Conservation (phyloP, 2,329 filamentous ascomycete species). For the Microsporum audouinii region DNA sequence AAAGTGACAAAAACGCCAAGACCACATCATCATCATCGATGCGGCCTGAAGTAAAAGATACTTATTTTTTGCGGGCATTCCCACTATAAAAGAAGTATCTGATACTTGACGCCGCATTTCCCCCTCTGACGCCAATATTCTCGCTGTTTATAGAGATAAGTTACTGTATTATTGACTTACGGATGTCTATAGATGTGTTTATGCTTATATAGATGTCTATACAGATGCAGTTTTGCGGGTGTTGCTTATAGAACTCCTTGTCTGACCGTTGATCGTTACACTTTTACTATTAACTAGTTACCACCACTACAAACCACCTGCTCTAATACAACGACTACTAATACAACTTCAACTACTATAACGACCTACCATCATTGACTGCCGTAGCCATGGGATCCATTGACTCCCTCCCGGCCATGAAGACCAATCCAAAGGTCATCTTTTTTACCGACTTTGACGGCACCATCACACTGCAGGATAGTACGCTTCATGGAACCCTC, state of each 20-base stretch:
- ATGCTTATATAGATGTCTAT: too few species aligned
- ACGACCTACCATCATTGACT: not conserved
- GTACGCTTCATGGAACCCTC: constrained; percentile 29
- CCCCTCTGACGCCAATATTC: too few species aligned
- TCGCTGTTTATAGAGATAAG: too few species aligned
- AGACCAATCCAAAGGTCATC: constrained; percentile 68
- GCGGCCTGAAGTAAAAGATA: not conserved
- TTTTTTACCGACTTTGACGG: constrained; percentile 99
- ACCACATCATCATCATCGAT: not conserved
- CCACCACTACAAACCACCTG: not conserved
- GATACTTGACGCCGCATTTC: not conserved
- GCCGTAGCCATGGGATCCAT: constrained; percentile 11
- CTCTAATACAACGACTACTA: not conserved
- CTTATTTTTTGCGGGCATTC: not conserved
- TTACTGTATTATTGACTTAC: too few species aligned
- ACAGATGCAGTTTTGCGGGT: too few species aligned
- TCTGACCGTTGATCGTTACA: too few species aligned
- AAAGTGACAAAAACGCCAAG: not conserved
- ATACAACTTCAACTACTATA: not conserved
- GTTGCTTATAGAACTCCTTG: too few species aligned
- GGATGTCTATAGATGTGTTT: too few species aligned
- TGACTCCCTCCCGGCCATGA: constrained; percentile 30
- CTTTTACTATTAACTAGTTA: too few species aligned
- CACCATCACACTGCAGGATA: constrained; percentile 70
- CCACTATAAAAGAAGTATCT: not conserved